A percentile compares a stretch with the other conserved stretches of the same genome.
These are phyloP conservation scores for Chlamydomonas applanata DNA, from an alignment of 139 green algal genomes.

Conservation along the genomic window DNA sequence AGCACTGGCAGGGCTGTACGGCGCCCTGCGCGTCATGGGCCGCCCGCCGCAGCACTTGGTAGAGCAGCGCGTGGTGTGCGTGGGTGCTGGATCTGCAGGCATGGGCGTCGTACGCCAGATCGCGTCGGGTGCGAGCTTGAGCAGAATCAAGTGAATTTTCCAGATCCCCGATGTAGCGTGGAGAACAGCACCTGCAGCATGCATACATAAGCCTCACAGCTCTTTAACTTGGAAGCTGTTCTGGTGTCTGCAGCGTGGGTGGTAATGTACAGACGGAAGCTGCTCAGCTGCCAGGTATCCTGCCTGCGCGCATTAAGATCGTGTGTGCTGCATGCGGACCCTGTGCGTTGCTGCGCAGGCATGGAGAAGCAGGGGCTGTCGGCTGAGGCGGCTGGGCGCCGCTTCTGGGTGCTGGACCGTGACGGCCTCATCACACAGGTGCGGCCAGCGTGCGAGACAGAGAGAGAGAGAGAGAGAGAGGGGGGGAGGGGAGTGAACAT, in stretches of 20 bases:
- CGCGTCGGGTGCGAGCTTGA: slow-evolving; percentile 49
- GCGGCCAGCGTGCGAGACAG: too few species aligned
- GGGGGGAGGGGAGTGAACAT: too few species aligned
- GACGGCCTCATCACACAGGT: slow-evolving; percentile 52
- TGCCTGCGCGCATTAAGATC: too few species aligned
- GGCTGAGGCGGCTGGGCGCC: slow-evolving; percentile 31
- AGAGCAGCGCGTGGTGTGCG: slow-evolving; percentile 70
- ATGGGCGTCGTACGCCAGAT: slow-evolving; percentile 61
- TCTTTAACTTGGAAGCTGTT: too few species aligned
- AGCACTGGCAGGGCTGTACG: slow-evolving; percentile 53
- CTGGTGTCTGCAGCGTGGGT: too few species aligned
- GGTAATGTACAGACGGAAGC: too few species aligned
- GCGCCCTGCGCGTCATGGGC: slow-evolving; percentile 44
- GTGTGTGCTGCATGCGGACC: neutral
- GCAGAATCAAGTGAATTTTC: too few species aligned
- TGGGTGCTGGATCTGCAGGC: slow-evolving; percentile 65
- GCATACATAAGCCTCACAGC: too few species aligned
- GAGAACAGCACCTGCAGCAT: too few species aligned
- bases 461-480: too few species aligned
- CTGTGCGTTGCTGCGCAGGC: slow-evolving; percentile 8
- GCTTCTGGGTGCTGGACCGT: slow-evolving; percentile 69
- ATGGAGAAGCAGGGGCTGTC: slow-evolving; percentile 71
- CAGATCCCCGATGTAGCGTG: too few species aligned
- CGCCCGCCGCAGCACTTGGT: slow-evolving; percentile 34
- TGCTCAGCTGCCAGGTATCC: too few species aligned